Conservation (phyloP, 305 asterid genomes). For the Ruellia speciosa region DNA sequence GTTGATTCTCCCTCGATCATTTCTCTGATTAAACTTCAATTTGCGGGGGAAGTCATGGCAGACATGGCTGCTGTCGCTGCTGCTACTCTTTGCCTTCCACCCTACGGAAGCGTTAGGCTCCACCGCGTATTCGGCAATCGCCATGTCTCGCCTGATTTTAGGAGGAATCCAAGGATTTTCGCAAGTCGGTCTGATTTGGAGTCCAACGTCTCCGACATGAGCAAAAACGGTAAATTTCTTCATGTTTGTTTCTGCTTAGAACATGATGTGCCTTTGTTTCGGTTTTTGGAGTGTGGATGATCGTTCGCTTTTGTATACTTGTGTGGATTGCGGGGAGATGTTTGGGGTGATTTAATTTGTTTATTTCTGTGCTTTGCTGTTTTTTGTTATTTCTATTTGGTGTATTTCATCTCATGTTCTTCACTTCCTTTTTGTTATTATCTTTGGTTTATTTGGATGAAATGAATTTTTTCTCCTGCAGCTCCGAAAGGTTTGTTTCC, state of each 20-base stretch:
- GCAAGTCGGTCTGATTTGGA: constrained; percentile 73
- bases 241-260: neutral
- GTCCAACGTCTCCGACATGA: constrained; percentile 86
- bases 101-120: neutral
- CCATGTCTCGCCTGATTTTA: neutral
- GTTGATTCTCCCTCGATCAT: no score
- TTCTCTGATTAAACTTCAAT: neutral
- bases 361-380: no score
- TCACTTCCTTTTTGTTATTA: no score
- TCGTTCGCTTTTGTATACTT: no score
- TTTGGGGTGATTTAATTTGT: no score
- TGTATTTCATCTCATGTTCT: no score
- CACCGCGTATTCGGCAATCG: neutral
- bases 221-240: constrained; percentile 48
- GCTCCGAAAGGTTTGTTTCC: constrained; percentile 99
- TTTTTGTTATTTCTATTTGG: no score
- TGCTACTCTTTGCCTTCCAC: neutral
- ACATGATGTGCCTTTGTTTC: no score
- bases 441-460: neutral
- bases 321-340: no score
- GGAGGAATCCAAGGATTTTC: constrained; percentile 18
- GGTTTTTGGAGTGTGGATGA: no score
- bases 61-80: neutral
- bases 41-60: neutral
- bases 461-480: constrained; percentile 25